These are phyloP conservation scores for Trichaptum fuscoviolaceum DNA, from an alignment of 768 basidiomycete genomes.

Conservation along the genomic window DNA sequence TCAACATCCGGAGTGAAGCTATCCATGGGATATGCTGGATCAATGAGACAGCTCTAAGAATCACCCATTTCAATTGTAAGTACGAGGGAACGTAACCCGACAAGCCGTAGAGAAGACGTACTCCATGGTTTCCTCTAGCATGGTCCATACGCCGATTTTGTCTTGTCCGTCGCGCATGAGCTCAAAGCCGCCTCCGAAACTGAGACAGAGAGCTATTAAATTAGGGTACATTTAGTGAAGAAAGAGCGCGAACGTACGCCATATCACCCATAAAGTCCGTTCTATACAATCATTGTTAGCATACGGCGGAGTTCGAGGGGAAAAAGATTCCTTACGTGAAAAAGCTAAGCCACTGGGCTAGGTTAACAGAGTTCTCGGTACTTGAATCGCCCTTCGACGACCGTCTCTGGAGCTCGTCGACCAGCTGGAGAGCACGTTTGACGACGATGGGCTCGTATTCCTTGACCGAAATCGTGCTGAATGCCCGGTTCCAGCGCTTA, in stretches of 20 bases:
- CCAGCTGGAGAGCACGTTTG: constrained; percentile 34
- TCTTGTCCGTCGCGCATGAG: constrained; percentile 33
- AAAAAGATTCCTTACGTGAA: constrained; percentile 28
- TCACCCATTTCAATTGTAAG: neutral
- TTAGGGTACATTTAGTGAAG: neutral
- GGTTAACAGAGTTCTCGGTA: neutral
- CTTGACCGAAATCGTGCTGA: constrained; percentile 40
- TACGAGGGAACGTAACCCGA: neutral
- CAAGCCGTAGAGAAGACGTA: constrained; percentile 21
- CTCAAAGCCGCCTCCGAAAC: constrained; percentile 35
- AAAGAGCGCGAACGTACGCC: constrained; percentile 22
- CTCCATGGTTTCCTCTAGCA: constrained; percentile 41
- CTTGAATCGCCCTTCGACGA: neutral
- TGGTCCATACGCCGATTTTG: constrained; percentile 36
- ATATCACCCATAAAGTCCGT: constrained; percentile 37
- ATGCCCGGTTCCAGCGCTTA: constrained; percentile 45
- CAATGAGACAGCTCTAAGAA: constrained; percentile 34
- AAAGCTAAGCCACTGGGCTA: constrained; percentile 28
- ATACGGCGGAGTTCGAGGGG: neutral
- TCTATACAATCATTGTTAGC: constrained; percentile 14
- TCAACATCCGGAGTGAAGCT: neutral
- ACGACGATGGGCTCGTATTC: constrained; percentile 38
- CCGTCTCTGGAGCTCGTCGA: constrained; percentile 30
- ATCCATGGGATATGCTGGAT: constrained; percentile 45
- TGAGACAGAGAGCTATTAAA: constrained; percentile 9